Conservation (phyloP, 306 rosid species). For the Spatholobus suberectus region DNA sequence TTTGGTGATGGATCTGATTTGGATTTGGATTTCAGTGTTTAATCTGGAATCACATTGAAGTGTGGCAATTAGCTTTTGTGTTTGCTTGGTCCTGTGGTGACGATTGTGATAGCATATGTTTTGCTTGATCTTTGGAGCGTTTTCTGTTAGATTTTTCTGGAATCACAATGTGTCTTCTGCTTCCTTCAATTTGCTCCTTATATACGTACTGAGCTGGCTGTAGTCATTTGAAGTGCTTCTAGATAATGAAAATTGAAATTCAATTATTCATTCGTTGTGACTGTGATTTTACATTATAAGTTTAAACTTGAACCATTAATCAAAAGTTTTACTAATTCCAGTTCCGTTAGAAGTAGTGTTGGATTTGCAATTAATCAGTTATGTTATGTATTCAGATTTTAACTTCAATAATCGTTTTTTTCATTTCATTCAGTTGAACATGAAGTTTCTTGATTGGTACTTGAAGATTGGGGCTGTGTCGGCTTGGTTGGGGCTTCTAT, state of each 20-base stretch:
- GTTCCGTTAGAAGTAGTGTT: not conserved
- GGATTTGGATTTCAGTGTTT: not conserved
- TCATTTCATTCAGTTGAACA: conserved; percentile 43
- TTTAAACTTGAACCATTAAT: not conserved
- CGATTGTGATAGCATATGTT: not conserved
- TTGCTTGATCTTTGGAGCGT: not conserved
- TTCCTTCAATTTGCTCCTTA: not conserved
- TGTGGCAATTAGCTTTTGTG: not conserved
- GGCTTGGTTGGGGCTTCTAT: conserved; percentile 87
- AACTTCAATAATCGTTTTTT: not conserved
- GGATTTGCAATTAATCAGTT: conserved; percentile 12
- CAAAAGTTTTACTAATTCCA: not conserved
- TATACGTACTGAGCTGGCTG: not conserved
- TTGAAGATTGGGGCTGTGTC: conserved; percentile 80
- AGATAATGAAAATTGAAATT: not conserved
- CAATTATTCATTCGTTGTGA: not conserved
- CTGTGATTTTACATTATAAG: too few species aligned
- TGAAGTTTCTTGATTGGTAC: conserved; percentile 92
- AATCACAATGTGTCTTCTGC: not conserved
- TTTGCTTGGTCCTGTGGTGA: not conserved
- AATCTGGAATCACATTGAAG: conserved; percentile 19
- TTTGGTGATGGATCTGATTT: conserved; percentile 42
- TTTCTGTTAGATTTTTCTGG: not conserved
- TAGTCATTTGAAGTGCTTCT: not conserved
- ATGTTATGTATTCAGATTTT: not conserved